Evolutionary conservation across 768 basidiomycete species (phyloP), one percentile per base, ranked within the genome.

Genomic region (Xerocomus brunneocitrinus): DNA sequence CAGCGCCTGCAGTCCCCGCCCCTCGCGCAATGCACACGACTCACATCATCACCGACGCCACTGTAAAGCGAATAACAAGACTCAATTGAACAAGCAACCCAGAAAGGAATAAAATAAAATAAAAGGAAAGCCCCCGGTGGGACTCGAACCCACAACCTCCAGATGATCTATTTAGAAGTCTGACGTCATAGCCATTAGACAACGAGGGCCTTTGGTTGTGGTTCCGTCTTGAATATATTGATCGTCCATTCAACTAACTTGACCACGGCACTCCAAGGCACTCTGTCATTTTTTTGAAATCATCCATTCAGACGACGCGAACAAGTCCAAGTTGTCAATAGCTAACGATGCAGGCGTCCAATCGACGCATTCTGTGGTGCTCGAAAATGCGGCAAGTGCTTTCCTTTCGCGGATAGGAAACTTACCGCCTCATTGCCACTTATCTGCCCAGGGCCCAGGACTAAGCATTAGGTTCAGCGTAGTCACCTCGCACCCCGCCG

Each of bases 181-280:
- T 87, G 85, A 87, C 85, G 85, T 87, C 85, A 87, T 87, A 84
- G 76, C 85, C 85, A 87, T 87, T 87, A 87, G 84, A 87, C 85
- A 84, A 87, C 81, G 78, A 78, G 85, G 84, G 85, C 85, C 58
- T 64, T 44, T 28, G 4, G n/a, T 35, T 0, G 10, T 8, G 6
- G 2, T 0, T 0, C 2, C 1, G 4, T 6, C 30, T n/a, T 43
- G 24, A 40, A 49, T n/a, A 6, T 39, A n/a, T 47, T 49, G 43
- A 32, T 3, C 27, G 5, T 25, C 9, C 2, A 8, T 31, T 22
- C 1, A 13, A 32, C 19, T 7, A n/a, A 32, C 10, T 9, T 32
- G 31, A 32, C 19, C 19, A 19, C 1, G 19, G 19, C 19, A 19
- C 19, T 19, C 19, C 19, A 19, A 19, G 19, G 19, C 19, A 19